Conservation (phyloP, 2,329 filamentous ascomycete genomes). For the Colletotrichum nymphaeae region DNA sequence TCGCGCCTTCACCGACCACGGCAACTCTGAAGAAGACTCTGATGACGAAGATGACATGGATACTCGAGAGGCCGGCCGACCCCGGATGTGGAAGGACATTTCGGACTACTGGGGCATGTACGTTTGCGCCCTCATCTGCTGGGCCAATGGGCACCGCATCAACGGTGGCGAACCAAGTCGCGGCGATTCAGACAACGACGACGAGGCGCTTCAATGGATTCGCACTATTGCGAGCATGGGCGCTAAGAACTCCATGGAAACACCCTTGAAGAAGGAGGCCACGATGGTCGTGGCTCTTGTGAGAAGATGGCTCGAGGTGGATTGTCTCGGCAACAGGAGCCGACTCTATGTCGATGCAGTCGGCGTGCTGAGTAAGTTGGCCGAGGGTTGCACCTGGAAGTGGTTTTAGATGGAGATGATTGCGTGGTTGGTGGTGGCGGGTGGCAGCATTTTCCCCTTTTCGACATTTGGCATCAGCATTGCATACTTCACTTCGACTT, state of each 20-base stretch:
- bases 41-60: slow-evolving; percentile 19
- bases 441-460: not conserved
- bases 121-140: slow-evolving; percentile 68
- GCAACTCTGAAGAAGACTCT: slow-evolving; percentile 30
- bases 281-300: slow-evolving; percentile 60
- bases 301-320: slow-evolving; percentile 57
- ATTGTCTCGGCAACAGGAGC: slow-evolving; percentile 60
- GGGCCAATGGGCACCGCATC: slow-evolving; percentile 61
- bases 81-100: slow-evolving; percentile 46
- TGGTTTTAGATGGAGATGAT: slow-evolving; percentile 26
- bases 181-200: slow-evolving; percentile 36
- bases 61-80: slow-evolving; percentile 22
- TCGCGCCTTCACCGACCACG: slow-evolving; percentile 48
- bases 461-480: not conserved
- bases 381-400: slow-evolving; percentile 48
- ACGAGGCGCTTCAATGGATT: slow-evolving; percentile 50
- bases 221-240: slow-evolving; percentile 53
- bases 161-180: slow-evolving; percentile 33
- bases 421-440: not conserved
- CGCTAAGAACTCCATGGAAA: slow-evolving; percentile 51
- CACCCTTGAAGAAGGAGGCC: slow-evolving; percentile 55
- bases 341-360: slow-evolving; percentile 65
- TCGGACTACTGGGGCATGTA: slow-evolving; percentile 68
- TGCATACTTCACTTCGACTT: not conserved
- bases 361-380: slow-evolving; percentile 62